A percentile compares a stretch with the other conserved stretches of the same genome.
phyloP scores from a whole-genome alignment of 1,139 yeast genomes.

The Geotrichum cucujoidarum region DNA sequence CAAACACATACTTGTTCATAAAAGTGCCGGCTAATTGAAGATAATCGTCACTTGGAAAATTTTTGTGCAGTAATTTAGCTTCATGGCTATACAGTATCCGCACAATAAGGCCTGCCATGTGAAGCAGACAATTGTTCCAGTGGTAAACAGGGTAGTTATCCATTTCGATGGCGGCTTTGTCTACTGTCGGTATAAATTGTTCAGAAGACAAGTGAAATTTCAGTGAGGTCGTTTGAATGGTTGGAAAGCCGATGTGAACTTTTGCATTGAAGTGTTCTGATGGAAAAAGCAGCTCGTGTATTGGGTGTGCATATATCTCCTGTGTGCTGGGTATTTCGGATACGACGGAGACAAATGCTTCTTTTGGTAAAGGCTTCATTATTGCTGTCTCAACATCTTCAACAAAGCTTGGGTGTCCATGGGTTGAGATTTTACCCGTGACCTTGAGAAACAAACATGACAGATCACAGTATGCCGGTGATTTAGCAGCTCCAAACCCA shows the following conservation, averaged over 20 bases:
- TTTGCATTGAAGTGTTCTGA: conserved; percentile 36
- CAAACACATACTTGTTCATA: conserved; percentile 34
- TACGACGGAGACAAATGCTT: conserved; percentile 36
- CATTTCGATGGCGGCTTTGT: conserved; percentile 42
- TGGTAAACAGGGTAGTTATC: conserved; percentile 40
- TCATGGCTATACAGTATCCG: conserved; percentile 39
- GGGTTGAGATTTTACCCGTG: conserved; percentile 33
- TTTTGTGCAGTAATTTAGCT: conserved; percentile 22
- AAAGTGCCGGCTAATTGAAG: conserved; percentile 27
- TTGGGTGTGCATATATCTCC: conserved; percentile 33
- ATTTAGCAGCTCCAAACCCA: conserved; percentile 35
- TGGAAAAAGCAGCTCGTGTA: conserved; percentile 38
- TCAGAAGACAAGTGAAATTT: conserved; percentile 39
- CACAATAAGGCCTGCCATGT: conserved; percentile 38
- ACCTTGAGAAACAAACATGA: conserved; percentile 33
- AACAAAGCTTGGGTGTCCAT: conserved; percentile 33
- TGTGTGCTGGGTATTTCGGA: conserved; percentile 32
- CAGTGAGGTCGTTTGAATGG: conserved; percentile 41
- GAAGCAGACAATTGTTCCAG: conserved; percentile 41
- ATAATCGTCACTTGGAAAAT: conserved; percentile 17
- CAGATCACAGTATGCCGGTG: conserved; percentile 32
- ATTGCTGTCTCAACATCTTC: conserved; percentile 38
- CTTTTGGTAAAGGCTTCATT: conserved; percentile 41
- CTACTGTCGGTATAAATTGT: conserved; percentile 43
- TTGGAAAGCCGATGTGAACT: conserved; percentile 42